These are phyloP conservation scores for Lablab purpureus DNA, from an alignment of 306 rosid genomes.

Conservation along the genomic window DNA sequence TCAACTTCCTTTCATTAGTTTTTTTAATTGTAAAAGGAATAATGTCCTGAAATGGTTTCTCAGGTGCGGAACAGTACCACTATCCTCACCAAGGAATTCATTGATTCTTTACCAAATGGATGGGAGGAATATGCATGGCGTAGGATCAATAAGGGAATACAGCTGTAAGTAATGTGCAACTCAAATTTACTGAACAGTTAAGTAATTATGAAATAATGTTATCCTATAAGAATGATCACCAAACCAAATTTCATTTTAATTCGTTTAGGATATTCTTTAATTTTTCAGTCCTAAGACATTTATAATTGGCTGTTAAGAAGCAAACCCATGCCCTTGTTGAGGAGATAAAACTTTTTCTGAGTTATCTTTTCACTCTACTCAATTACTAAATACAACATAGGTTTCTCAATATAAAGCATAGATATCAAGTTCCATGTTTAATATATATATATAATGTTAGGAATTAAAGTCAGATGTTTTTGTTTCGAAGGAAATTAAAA, in stretches of 20 bases:
- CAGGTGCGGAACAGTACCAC: conserved; percentile 99
- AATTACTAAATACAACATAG: conserved; percentile 19
- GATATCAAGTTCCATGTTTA: conserved; percentile 12
- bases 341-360: conserved; percentile 25
- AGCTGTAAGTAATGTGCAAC: conserved; percentile 66
- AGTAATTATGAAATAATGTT: conserved; percentile 31
- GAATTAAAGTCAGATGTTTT: neutral
- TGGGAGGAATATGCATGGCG: conserved; percentile 99
- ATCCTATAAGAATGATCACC: neutral
- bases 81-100: conserved; percentile 87
- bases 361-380: neutral
- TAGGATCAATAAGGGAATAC: conserved; percentile 93
- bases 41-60: conserved; percentile 60
- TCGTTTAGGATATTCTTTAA: conserved; percentile 34
- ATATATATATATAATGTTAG: conserved; percentile 11
- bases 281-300: conserved; percentile 1
- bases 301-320: conserved; percentile 19
- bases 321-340: conserved; percentile 20
- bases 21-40: conserved; percentile 24
- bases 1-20: neutral
- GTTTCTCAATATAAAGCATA: conserved; percentile 18
- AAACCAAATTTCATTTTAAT: conserved; percentile 23
- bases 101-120: conserved; percentile 94
- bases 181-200: conserved; percentile 30
- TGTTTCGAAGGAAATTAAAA: conserved; percentile 30